Evolutionary conservation across 495 filamentous ascomycete species (phyloP).

Genomic region (Chlorociboria aeruginascens): DNA sequence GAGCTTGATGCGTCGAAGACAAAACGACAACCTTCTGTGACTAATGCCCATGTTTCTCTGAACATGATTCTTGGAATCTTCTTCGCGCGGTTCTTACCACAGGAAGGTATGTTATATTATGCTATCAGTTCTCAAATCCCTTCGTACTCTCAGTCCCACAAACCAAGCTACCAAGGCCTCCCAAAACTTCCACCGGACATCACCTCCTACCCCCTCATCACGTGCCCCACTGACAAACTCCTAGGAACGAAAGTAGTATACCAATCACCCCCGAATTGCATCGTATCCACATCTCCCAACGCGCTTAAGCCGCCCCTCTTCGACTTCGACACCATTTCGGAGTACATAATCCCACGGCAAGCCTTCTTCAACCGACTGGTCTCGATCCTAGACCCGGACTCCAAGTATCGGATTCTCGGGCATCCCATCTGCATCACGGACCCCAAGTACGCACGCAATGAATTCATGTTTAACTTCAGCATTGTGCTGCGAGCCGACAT

Average conservation of each 20-base stretch:
- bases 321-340: conserved; percentile 68
- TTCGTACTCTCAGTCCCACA: neutral
- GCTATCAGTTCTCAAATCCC: neutral
- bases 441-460: conserved; percentile 70
- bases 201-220: neutral
- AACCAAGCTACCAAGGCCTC: no score
- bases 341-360: conserved; percentile 87
- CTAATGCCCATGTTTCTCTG: neutral
- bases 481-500: conserved; percentile 61
- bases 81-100: conserved; percentile 83
- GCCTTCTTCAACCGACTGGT: conserved; percentile 83
- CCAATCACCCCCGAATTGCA: conserved; percentile 61
- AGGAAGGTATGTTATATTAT: conserved; percentile 50
- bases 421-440: conserved; percentile 80
- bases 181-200: no score
- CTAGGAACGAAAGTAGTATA: conserved; percentile 71
- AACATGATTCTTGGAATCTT: conserved; percentile 89
- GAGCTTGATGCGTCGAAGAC: no score
- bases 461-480: conserved; percentile 97
- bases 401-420: conserved; percentile 70
- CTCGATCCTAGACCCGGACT: conserved; percentile 56
- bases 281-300: conserved; percentile 43
- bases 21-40: no score
- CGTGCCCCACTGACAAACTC: neutral
- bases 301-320: conserved; percentile 53